A percentile compares a stretch with the other conserved stretches of the same genome.
These are phyloP conservation scores for Colletotrichum somersetense DNA, from an alignment of 2,329 filamentous ascomycete species.

Conservation along the genomic window DNA sequence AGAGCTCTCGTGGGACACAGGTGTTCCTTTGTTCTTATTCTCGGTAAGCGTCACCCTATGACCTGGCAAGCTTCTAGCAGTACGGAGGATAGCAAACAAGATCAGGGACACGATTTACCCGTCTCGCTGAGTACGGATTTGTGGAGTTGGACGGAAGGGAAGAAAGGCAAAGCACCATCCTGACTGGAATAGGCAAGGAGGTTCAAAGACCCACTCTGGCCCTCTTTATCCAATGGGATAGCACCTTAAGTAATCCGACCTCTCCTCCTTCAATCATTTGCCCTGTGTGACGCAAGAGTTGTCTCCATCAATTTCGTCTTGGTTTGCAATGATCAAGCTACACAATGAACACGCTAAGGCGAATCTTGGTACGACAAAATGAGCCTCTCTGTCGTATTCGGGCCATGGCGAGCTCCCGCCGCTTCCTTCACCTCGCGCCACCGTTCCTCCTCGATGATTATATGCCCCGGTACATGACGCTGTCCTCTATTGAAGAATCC, in stretches of 20 bases:
- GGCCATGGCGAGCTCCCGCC: conserved; percentile 4
- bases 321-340: background rate
- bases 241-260: conserved; percentile 27
- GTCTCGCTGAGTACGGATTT: too few relatives aligned
- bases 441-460: conserved; percentile 82
- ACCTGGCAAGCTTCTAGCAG: background rate
- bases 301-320: background rate
- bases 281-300: conserved; percentile 18
- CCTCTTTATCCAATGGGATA: conserved; percentile 12
- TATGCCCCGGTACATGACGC: conserved; percentile 76
- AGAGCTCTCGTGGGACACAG: background rate
- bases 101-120: background rate
- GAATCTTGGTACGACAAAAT: background rate
- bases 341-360: conserved; percentile 24
- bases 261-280: conserved; percentile 6
- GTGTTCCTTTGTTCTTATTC: background rate
- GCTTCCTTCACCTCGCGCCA: conserved; percentile 66
- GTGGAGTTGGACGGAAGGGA: background rate
- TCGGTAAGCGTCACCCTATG: background rate
- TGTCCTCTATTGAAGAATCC: conserved; percentile 76
- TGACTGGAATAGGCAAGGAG: too few relatives aligned
- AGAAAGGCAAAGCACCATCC: background rate
- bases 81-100: background rate
- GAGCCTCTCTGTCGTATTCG: background rate
- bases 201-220: background rate